These are phyloP conservation scores for Trifolium dubium DNA, from an alignment of 306 rosid genomes.

Conservation along the genomic window DNA sequence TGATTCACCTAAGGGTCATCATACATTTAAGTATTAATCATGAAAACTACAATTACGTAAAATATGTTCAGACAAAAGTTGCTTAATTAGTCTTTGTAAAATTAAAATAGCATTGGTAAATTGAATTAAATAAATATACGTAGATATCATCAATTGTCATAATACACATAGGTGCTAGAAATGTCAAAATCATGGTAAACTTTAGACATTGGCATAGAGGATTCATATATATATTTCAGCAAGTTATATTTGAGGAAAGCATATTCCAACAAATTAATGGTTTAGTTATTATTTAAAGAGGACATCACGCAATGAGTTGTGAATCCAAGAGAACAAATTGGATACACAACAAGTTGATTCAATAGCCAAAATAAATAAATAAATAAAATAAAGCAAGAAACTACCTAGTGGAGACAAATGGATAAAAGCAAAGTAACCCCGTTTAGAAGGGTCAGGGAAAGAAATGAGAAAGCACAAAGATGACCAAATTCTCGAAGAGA, in stretches of 20 bases:
- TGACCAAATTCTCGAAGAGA: slow-evolving; percentile 45
- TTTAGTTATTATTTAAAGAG: slow-evolving; percentile 27
- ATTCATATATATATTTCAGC: slow-evolving; percentile 37
- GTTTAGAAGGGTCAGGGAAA: slow-evolving; percentile 30
- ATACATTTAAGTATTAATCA: not conserved
- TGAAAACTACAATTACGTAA: not conserved
- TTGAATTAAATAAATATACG: not conserved
- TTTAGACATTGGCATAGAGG: slow-evolving; percentile 38
- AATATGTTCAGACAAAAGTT: slow-evolving; percentile 2
- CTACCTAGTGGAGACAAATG: slow-evolving; percentile 35
- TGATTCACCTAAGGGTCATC: not conserved
- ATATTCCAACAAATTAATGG: slow-evolving; percentile 5
- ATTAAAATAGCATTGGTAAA: not conserved
- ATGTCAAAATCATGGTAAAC: slow-evolving; percentile 41
- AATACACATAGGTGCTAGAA: slow-evolving; percentile 26
- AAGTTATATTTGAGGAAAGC: not conserved
- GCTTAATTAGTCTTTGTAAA: not conserved
- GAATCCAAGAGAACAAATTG: slow-evolving; percentile 43
- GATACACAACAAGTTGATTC: slow-evolving; percentile 44
- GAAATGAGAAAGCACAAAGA: slow-evolving; percentile 39
- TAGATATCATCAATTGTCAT: not conserved
- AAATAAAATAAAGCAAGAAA: slow-evolving; percentile 19
- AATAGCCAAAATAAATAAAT: slow-evolving; percentile 45
- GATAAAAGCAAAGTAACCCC: slow-evolving; percentile 36
- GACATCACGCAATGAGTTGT: slow-evolving; percentile 39